Base-by-base conservation (phyloP, 2,329 filamentous ascomycete genomes). In the Alternaria ventricosa region DNA sequence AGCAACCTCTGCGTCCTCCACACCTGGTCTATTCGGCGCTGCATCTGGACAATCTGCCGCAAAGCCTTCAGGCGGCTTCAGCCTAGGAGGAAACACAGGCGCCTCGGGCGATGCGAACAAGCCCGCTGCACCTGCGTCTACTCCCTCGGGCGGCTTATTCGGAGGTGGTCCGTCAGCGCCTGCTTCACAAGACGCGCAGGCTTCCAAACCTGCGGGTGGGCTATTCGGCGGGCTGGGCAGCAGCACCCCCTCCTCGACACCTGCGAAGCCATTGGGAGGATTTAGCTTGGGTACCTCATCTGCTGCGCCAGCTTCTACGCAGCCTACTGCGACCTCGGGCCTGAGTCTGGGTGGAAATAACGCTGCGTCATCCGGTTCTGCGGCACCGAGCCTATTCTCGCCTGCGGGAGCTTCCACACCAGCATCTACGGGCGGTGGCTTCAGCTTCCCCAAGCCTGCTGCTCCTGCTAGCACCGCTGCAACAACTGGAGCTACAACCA, bases 181-280 rank as follows among this genome's bases (percentile, higher is more conserved):
- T 78, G 27, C 78, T 78, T 64, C 76, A 68, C 60, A 74, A 73
- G 64, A 66, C 50, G 57, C 73, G 63, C 73, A 80, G 75, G 72
- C 77, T 23, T 66, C 76, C 41, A 78, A 78, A 63, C 67, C 76
- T 44, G 57, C 61, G 30, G 61, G 61, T 25, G 67, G 72, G 27
- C 69, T 75, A 49, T 78, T 79, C 45, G 67, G 66, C 18, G 64
- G 63, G 22, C 55, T 75, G 41, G 72, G 72, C 60, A 74, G 74
- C 41, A 71, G 69, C 57, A 75, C 75, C 3, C 72, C 75, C 30
- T 70, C 76, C 36, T 69, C 72, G 25, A 75, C 75, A 36, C 72
- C 75, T 11, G 71, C 77, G 30, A 79, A 76, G 57, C 66, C 73
- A 12, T 64, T 69, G 23, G 47, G 66, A 41, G 47, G 66, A 9